These are phyloP conservation scores for Parafenestella ontariensis DNA, from an alignment of 2,329 filamentous ascomycete genomes.

Conservation along the genomic window DNA sequence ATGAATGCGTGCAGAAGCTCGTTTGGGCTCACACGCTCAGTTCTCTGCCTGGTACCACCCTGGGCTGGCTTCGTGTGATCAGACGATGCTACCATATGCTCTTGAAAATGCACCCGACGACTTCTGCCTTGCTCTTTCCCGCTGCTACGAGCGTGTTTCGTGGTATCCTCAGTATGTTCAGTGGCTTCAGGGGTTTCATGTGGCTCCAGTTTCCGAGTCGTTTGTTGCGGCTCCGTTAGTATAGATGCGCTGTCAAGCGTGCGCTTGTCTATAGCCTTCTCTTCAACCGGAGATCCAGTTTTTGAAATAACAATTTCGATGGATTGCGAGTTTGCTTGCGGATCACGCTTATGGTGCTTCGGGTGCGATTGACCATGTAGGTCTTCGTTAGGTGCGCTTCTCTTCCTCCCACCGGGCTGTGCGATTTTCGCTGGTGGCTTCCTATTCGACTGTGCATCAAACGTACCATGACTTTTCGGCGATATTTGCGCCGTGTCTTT, in stretches of 20 bases:
- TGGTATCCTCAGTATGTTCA: not conserved
- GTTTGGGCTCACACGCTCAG: not conserved
- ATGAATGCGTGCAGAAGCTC: not conserved
- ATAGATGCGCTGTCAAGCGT: slow-evolving; percentile 8
- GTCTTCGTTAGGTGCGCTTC: not conserved
- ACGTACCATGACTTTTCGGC: not conserved
- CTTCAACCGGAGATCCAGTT: not conserved
- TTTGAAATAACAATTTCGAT: not conserved
- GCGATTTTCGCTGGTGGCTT: not conserved
- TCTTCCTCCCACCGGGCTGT: not conserved
- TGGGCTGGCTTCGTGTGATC: not conserved
- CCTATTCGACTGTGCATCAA: not conserved
- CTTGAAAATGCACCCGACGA: not conserved
- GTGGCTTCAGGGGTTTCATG: too few species aligned
- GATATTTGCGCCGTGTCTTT: not conserved
- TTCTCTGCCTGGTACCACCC: not conserved
- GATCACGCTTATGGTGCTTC: slow-evolving; percentile 8
- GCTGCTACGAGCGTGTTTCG: not conserved
- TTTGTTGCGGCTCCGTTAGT: slow-evolving; percentile 12
- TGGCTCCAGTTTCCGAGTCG: not conserved
- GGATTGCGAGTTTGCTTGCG: not conserved
- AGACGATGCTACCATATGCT: not conserved
- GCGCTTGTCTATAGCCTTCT: slow-evolving; percentile 3
- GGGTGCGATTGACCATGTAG: not conserved
- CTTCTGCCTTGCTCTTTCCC: not conserved